Conservation (phyloP, 257 asterid genomes). For the Solanum paucissectum region DNA sequence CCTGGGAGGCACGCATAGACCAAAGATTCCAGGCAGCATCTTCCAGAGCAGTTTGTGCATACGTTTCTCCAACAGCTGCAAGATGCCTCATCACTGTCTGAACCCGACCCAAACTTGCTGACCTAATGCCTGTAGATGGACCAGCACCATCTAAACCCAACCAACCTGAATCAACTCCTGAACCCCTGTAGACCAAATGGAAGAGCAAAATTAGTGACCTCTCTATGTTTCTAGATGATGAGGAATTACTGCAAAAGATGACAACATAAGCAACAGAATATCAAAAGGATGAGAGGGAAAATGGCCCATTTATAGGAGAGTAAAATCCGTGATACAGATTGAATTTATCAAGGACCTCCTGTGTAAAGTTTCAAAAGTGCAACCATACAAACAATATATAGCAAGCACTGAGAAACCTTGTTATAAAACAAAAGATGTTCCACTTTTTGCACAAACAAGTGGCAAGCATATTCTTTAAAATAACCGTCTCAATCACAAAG, state of each 20-base stretch:
- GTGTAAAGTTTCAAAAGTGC: background rate
- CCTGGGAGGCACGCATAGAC: conserved; percentile 58
- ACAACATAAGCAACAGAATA: background rate
- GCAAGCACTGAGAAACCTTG: background rate
- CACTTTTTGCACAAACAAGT: background rate
- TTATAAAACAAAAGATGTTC: background rate
- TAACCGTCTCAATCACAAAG: background rate
- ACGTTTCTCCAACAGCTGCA: conserved; percentile 86
- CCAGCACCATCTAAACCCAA: conserved; percentile 67
- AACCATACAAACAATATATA: background rate
- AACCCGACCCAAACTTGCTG: conserved; percentile 55
- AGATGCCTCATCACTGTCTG: conserved; percentile 92
- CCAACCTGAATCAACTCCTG: conserved; percentile 61
- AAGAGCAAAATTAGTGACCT: background rate
- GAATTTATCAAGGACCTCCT: background rate
- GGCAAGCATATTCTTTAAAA: background rate
- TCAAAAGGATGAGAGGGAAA: background rate
- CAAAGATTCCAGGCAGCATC: conserved; percentile 67
- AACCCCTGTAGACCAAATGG: conserved; percentile 22
- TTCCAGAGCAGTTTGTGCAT: conserved; percentile 65
- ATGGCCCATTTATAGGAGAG: background rate
- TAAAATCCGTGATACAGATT: background rate
- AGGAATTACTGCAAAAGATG: background rate
- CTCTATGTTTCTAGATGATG: background rate
- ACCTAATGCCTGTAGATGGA: conserved; percentile 6